Conservation (phyloP, 2,329 filamentous ascomycete species). For the Exophiala viscosa region DNA sequence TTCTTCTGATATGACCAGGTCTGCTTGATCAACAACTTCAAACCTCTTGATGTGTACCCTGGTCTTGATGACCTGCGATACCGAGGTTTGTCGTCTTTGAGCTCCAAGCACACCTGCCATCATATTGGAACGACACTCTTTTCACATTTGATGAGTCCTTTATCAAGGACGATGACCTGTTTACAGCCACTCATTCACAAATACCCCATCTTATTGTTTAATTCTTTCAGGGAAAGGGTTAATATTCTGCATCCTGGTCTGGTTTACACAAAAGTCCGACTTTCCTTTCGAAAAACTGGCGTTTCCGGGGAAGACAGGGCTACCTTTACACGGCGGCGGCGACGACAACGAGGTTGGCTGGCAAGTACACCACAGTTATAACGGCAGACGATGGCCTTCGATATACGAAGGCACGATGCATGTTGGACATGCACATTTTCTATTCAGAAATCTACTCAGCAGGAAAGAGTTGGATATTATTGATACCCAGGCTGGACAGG, state of each 20-base stretch:
- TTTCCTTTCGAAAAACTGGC: constrained; percentile 9
- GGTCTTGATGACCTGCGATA: constrained; percentile 15
- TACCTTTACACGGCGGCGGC: not conserved
- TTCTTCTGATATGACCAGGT: constrained; percentile 64
- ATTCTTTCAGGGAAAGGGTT: constrained; percentile 26
- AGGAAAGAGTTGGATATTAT: not conserved
- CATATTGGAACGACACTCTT: constrained; percentile 12
- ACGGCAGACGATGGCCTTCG: too few species aligned
- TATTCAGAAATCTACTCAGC: not conserved
- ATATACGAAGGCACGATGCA: too few species aligned
- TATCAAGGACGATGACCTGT: constrained; percentile 22
- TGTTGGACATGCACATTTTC: not conserved
- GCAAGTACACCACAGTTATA: too few species aligned
- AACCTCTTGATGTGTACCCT: not conserved
- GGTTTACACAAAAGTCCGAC: constrained; percentile 15
- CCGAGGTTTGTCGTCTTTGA: constrained; percentile 2
- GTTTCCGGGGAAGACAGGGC: constrained; percentile 2
- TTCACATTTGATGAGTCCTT: constrained; percentile 15
- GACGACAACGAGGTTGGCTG: not conserved
- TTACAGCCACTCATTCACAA: constrained; percentile 11
- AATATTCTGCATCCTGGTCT: constrained; percentile 25
- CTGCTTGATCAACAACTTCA: not conserved
- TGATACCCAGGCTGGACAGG: not conserved
- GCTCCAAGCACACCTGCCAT: not conserved
- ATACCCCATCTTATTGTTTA: constrained; percentile 9